Base-by-base conservation (phyloP, 108 stramenopile genomes). In the Skeletonema grethae region DNA sequence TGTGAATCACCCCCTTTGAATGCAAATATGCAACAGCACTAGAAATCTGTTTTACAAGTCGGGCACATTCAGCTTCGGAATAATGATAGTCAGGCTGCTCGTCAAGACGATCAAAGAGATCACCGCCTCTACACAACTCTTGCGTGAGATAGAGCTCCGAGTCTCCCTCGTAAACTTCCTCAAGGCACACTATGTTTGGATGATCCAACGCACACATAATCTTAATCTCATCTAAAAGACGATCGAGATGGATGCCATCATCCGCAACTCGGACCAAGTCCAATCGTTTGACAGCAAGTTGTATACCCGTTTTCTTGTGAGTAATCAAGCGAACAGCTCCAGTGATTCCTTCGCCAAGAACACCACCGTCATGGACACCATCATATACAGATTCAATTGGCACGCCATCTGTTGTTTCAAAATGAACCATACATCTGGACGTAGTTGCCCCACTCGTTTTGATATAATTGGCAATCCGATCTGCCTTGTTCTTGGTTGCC, bases 1-100 rank as follows among this genome's bases (percentile, higher is more conserved):
- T 70, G 68, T 90, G 89, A 35, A 89, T 87, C 45, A 99, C 97
- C 13, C 59, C 59, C 31, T 86, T 79, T 7, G 53, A 29, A 72
- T 93, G 93, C 16, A 93, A 67, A 64, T 93, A 92, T 9, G 68
- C 48, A 43, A 93, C 78, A 60, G 87, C 88, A 18, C 82, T 67
- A 53, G 92, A 61, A 8, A 92, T 71, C 78, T 91, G 89, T 57
- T 59, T 63, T 15, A 83, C 15, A 34, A 80, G 45, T 8, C 32
- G 12, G 2, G 74, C 69, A 48, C 77, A 73, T 9, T 69, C 36
- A 15, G 57, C 22, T 61, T 88, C 87, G 30, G 75, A 56, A 53
- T 76, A 82, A 45, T 71, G 71, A 24, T 55, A 50, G 18, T 71
- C 66, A 4, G 43, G 41, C 57, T 82, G 75, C 9, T 69, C 69